These are phyloP conservation scores for Infundibulicybe gibba DNA, from an alignment of 768 basidiomycete species.

Conservation along the genomic window DNA sequence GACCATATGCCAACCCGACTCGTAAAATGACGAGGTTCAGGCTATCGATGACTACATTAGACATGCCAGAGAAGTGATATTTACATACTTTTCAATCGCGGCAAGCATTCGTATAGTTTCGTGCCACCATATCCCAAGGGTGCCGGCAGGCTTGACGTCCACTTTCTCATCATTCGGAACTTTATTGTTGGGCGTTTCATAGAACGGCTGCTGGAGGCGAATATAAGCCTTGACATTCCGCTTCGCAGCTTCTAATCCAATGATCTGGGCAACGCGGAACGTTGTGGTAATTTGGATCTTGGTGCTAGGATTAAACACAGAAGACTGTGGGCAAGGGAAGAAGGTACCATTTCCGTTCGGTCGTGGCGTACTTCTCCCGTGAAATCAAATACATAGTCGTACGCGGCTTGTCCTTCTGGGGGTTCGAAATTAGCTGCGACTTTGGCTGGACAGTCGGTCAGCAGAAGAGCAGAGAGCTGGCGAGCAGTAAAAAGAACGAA, in stretches of 20 bases:
- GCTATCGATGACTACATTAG: constrained; percentile 31
- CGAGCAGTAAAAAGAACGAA: constrained; percentile 30
- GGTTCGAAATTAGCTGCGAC: constrained; percentile 72
- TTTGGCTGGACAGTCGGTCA: constrained; percentile 40
- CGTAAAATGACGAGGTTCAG: constrained; percentile 80
- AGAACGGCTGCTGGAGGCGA: constrained; percentile 75
- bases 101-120: constrained; percentile 75
- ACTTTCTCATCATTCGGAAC: constrained; percentile 67
- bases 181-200: constrained; percentile 64
- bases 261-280: constrained; percentile 58
- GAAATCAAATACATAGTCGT: constrained; percentile 81
- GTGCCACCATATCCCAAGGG: constrained; percentile 85
- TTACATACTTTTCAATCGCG: constrained; percentile 63
- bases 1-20: constrained; percentile 75
- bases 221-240: constrained; percentile 78
- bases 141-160: constrained; percentile 65
- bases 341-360: constrained; percentile 64
- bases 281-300: constrained; percentile 81
- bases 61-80: constrained; percentile 1
- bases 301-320: constrained; percentile 4
- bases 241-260: constrained; percentile 77
- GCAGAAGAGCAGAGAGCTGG: constrained; percentile 10
- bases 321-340: constrained; percentile 7
- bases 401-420: constrained; percentile 62
- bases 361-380: constrained; percentile 78